Evolutionary conservation across 2,329 filamentous ascomycete species (phyloP), one percentile per base, ranked within the genome.

Genomic region (Pseudogymnoascus sp.): DNA sequence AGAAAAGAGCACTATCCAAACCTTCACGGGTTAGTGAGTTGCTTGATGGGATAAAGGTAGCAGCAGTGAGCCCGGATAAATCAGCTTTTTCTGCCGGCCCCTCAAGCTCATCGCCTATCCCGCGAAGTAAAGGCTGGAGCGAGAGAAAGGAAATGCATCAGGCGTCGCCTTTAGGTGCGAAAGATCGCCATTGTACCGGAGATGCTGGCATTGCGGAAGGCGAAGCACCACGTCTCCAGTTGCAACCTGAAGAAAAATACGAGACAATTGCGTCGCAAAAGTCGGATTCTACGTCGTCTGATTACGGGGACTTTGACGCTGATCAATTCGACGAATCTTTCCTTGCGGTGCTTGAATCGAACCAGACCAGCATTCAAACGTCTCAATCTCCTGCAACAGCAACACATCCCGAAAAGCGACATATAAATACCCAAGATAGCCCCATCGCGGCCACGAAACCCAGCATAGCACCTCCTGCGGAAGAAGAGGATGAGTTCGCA

Each of bases 41-140:
- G 58, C 74, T 92, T 18, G 81, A 89, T 66, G 85, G 82, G 57
- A 85, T 90, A 58, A 78, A 82, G 60, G 75, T 77, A 65, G 79
- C 75, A 73, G 37, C 35, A 52, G 28, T 35, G 37, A 59, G 57
- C 33, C 37, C 63, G 23, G 13, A 35, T 12, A n/a, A 57, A 19
- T 52, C 15, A 52, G 3, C 26, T 0, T 18, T 52, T 35, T 38
- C 52, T 19, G 48, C 37, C 33, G 45, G 61, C 8, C 72, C 73
- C 23, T 72, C 74, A 9, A 75, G 74, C 59, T 77, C 74, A 35
- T 77, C 76, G 4, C 75, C 76, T 9, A 62, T 30, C 23, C 45
- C 45, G 19, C 45, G 26, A 52, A 52, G 26, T 52, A 52, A 52
- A 8, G 26, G 1, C n/a, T 52, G 45, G 45, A 57, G 33, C 8